Evolutionary conservation across 2,329 filamentous ascomycete genomes (phyloP), one percentile per base, ranked within the genome.

Genomic region (Aspergillus sojae): DNA sequence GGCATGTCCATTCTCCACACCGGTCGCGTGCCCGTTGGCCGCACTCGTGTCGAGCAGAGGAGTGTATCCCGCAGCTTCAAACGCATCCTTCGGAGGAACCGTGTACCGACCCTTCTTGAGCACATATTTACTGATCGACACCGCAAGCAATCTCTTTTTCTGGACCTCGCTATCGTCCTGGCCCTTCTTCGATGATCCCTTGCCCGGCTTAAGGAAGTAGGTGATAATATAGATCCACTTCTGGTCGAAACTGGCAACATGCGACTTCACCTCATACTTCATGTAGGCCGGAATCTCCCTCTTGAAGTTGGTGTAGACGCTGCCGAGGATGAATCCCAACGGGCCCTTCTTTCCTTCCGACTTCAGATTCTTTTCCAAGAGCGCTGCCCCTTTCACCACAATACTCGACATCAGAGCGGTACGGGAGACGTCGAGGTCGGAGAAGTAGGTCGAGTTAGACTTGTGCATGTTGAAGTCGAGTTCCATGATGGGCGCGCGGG

Each of bases 391-490:
- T 0, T 84, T 82, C 19, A 84, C 83, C 43, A 89, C 78, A 5
- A 93, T 80, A 70, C 86, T 86, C 58, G 89, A 88, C 60, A 95
- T 87, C 16, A 94, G 86, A 66, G 95, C 91, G 0, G 90, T 90
- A 55, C 94, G 89, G 48, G 89, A 88, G 61, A 94, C 86, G 78
- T 96, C 92, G 66, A 94, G 88, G 77, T 96, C 92, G 71, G 88
- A 83, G 76, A 95, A 95, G 82, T 95, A 96, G 48, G 92, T 95
- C 65, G 85, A 86, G 81, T 92, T 91, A 67, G 88, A 88, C 76
- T 93, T 92, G 83, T 93, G 90, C 39, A 92, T 75, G 80, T 94
- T 94, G 81, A 92, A 91, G 79, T 96, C 93, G 73, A 89, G 91
- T 78, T 96, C 92, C 70, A 90, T 85, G 54, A 90, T 79, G 1